Evolutionary conservation across 176 grass and related monocot genomes (phyloP).

Genomic region (Themeda triandra): DNA sequence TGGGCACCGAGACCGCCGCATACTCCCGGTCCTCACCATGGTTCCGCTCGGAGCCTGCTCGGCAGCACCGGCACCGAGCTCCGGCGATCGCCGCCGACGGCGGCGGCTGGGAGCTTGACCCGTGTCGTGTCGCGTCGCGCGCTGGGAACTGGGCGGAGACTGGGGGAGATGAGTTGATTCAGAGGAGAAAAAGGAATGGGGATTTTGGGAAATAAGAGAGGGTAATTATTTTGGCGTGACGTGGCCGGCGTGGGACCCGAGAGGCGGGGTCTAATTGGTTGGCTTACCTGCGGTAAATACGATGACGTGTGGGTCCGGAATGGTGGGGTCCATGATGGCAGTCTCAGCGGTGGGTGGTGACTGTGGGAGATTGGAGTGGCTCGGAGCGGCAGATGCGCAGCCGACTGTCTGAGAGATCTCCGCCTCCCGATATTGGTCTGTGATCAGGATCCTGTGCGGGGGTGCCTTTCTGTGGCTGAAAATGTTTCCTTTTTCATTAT

Average conservation of each 20-base stretch:
- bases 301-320: neutral
- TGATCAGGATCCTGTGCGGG: constrained; percentile 5
- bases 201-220: constrained; percentile 11
- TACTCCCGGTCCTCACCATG: constrained; percentile 34
- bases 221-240: constrained; percentile 31
- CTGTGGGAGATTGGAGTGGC: neutral
- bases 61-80: neutral
- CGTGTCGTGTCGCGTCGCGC: constrained; percentile 15
- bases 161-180: neutral
- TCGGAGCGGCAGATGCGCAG: neutral
- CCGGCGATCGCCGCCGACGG: constrained; percentile 34
- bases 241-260: constrained; percentile 42
- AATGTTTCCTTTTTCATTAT: neutral
- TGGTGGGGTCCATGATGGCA: neutral
- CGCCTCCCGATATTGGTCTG: constrained; percentile 37
- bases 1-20: neutral
- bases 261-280: neutral
- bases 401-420: constrained; percentile 25
- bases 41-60: neutral
- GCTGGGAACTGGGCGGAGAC: neutral
- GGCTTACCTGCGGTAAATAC: too few species aligned
- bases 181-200: neutral
- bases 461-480: neutral
- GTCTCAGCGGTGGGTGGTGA: neutral
- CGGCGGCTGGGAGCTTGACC: constrained; percentile 17